Conservation (phyloP, 371 early-diverging fungal genomes). For the Thermomucor indicae-seudaticae region DNA sequence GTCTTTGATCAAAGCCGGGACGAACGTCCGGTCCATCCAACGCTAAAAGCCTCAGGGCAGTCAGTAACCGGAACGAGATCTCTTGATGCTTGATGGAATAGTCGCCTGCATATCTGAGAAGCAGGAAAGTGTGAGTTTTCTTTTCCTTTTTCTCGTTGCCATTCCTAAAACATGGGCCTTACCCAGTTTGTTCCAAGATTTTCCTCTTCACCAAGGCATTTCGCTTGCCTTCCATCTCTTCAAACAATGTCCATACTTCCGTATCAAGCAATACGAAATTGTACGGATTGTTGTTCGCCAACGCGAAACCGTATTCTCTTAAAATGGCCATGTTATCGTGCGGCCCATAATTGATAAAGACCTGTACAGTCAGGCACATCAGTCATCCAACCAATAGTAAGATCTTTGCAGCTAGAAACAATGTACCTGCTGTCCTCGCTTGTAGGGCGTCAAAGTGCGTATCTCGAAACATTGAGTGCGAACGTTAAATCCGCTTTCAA, state of each 20-base stretch:
- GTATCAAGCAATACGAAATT: constrained; percentile 50
- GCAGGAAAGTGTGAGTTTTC: constrained; percentile 1
- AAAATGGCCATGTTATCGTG: constrained; percentile 58
- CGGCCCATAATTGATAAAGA: constrained; percentile 57
- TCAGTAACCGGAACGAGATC: constrained; percentile 46
- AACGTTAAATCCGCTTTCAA: constrained; percentile 49
- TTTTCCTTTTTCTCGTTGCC: neutral
- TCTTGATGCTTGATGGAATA: constrained; percentile 50
- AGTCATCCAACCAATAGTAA: neutral
- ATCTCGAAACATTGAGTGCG: constrained; percentile 54
- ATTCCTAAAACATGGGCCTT: constrained; percentile 4
- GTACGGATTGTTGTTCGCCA: constrained; percentile 43
- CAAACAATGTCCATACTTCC: constrained; percentile 37
- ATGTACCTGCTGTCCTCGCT: constrained; percentile 49
- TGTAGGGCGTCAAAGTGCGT: constrained; percentile 49
- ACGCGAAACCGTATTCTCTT: constrained; percentile 58
- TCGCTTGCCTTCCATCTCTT: constrained; percentile 32
- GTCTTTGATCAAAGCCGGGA: constrained; percentile 28
- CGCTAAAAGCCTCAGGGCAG: constrained; percentile 43
- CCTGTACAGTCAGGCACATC: constrained; percentile 7
- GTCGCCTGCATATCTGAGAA: constrained; percentile 31
- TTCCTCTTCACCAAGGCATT: constrained; percentile 38
- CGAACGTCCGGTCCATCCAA: constrained; percentile 19
- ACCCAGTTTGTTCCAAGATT: constrained; percentile 49
- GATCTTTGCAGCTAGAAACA: neutral